Conservation (phyloP, 805 yeast genomes). For the Cyberlindnera petersonii region DNA sequence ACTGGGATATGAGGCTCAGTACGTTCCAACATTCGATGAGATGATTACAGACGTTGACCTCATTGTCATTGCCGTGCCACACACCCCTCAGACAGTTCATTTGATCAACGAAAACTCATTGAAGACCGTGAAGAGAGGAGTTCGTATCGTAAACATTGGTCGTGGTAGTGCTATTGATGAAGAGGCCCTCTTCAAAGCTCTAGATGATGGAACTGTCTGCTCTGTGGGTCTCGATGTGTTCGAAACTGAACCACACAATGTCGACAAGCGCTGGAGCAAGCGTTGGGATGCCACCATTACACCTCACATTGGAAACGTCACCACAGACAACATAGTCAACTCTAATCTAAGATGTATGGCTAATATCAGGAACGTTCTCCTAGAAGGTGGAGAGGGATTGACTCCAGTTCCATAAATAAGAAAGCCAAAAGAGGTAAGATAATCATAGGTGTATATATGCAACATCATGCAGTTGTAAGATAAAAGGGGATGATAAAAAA, state of each 20-base stretch:
- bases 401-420: slow-evolving; percentile 11
- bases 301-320: slow-evolving; percentile 74
- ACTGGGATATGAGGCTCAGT: slow-evolving; percentile 44
- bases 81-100: slow-evolving; percentile 52
- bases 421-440: no score
- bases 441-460: not conserved
- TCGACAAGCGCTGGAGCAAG: slow-evolving; percentile 44
- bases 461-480: not conserved
- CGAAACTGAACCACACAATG: slow-evolving; percentile 51
- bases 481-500: not conserved
- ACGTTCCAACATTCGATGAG: slow-evolving; percentile 42
- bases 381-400: slow-evolving; percentile 22
- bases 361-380: slow-evolving; percentile 35
- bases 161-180: slow-evolving; percentile 68
- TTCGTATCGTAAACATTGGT: slow-evolving; percentile 70
- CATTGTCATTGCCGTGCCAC: slow-evolving; percentile 65
- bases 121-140: slow-evolving; percentile 44
- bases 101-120: slow-evolving; percentile 49
- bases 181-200: slow-evolving; percentile 53
- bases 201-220: slow-evolving; percentile 55
- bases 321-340: slow-evolving; percentile 49
- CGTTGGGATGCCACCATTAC: slow-evolving; percentile 56
- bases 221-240: slow-evolving; percentile 74
- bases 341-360: slow-evolving; percentile 52
- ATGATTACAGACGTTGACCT: slow-evolving; percentile 45